Evolutionary conservation across 495 filamentous ascomycete species (phyloP).

Genomic region (Podospora pseudocomata): DNA sequence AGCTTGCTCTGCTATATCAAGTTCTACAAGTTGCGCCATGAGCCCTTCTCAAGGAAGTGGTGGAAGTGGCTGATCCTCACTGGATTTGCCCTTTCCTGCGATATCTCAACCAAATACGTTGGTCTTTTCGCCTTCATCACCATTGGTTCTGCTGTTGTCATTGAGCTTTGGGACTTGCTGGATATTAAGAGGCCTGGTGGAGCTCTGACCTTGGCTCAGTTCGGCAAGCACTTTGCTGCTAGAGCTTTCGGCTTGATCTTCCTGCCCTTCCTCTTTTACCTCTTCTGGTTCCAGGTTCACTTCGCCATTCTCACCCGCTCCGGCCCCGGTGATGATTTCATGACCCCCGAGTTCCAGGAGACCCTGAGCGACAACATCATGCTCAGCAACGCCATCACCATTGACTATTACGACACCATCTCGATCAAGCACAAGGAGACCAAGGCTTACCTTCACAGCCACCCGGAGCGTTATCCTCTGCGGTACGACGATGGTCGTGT

Average conservation of each 20-base stretch:
- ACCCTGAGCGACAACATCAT: constrained; percentile 92
- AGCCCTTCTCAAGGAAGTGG: constrained; percentile 90
- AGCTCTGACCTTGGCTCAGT: constrained; percentile 69
- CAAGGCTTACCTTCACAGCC: constrained; percentile 92
- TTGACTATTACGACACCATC: constrained; percentile 88
- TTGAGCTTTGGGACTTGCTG: constrained; percentile 93
- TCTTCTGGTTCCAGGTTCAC: constrained; percentile 99
- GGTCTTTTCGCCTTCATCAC: constrained; percentile 96
- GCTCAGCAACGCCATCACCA: constrained; percentile 75
- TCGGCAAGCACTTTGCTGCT: constrained; percentile 85
- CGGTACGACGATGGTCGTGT: constrained; percentile 97
- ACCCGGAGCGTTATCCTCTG: constrained; percentile 81
- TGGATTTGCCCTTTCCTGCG: constrained; percentile 89
- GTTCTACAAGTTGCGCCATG: constrained; percentile 94
- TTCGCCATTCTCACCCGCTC: constrained; percentile 85
- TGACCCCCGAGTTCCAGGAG: constrained; percentile 97
- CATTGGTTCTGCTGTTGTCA: constrained; percentile 85
- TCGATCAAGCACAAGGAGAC: constrained; percentile 94
- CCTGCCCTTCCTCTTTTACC: constrained; percentile 93
- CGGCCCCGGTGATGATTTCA: constrained; percentile 96
- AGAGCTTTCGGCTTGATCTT: constrained; percentile 78
- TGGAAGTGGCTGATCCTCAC: constrained; percentile 99
- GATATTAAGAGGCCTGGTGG: constrained; percentile 79
- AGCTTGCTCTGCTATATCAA: constrained; percentile 90
- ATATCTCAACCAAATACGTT: constrained; percentile 98